Evolutionary conservation across 75 land plant species (phyloP).

Genomic region (Pinus tabuliformis): DNA sequence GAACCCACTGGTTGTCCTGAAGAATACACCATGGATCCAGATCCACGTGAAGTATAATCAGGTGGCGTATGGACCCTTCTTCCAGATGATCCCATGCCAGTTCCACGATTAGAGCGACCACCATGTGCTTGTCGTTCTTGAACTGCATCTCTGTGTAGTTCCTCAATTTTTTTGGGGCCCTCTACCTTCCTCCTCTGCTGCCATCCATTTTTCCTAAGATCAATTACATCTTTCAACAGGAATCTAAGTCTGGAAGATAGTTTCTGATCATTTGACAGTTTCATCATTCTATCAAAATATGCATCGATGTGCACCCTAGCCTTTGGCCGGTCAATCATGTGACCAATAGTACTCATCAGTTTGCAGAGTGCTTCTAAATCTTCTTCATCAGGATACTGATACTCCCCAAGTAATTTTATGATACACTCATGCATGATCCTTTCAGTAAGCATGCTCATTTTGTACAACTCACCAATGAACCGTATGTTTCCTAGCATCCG

Average conservation of each 20-base stretch:
- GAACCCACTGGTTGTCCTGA: conserved; percentile 28
- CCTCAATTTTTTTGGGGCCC: conserved; percentile 96
- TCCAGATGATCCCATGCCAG: conserved; percentile 41
- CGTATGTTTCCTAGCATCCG: conserved; percentile 97
- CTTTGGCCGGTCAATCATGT: conserved; percentile 81
- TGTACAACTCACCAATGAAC: conserved; percentile 92
- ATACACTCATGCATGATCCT: conserved; percentile 99
- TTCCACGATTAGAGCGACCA: conserved; percentile 60
- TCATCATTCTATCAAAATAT: conserved; percentile 68
- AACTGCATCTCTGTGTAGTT: conserved; percentile 95
- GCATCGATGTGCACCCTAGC: conserved; percentile 85
- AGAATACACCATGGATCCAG: conserved; percentile 40
- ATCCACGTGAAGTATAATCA: conserved; percentile 61
- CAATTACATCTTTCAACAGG: conserved; percentile 86
- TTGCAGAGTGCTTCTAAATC: conserved; percentile 96
- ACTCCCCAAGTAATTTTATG: conserved; percentile 65
- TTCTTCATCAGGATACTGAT: conserved; percentile 84
- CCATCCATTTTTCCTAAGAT: conserved; percentile 89
- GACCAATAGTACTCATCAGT: conserved; percentile 95
- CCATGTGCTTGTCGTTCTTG: conserved; percentile 69
- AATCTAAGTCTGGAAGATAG: conserved; percentile 84
- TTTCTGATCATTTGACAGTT: conserved; percentile 61
- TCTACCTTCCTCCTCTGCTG: conserved; percentile 95
- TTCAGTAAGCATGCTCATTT: conserved; percentile 94
- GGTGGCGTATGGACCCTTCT: conserved; percentile 38